A percentile compares a stretch with the other conserved stretches of the same genome.
Conservation (phyloP, 2,329 filamentous ascomycete genomes). For the Leptographium galeiforme region DNA sequence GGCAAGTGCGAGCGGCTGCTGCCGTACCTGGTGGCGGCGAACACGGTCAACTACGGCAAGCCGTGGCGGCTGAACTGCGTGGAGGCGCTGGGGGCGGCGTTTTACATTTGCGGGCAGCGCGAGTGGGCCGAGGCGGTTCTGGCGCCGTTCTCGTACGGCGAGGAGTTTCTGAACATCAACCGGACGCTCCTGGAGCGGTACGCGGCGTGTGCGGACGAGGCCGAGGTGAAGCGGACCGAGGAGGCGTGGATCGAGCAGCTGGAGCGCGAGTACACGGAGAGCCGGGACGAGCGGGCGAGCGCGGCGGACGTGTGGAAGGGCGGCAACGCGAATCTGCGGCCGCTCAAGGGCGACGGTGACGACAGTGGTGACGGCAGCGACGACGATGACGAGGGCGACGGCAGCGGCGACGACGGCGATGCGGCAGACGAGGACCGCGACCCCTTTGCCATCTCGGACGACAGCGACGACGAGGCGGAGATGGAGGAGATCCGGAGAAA, state of each 20-base stretch:
- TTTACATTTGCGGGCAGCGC: slow-evolving; percentile 78
- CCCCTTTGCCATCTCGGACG: slow-evolving; percentile 64
- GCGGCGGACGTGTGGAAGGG: slow-evolving; percentile 78
- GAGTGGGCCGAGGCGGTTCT: slow-evolving; percentile 86
- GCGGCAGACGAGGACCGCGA: slow-evolving; percentile 34
- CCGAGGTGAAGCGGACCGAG: slow-evolving; percentile 70
- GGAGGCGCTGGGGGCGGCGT: slow-evolving; percentile 84
- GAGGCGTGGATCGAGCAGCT: slow-evolving; percentile 80
- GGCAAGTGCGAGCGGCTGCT: slow-evolving; percentile 84
- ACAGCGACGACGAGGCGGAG: slow-evolving; percentile 55
- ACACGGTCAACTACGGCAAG: slow-evolving; percentile 92
- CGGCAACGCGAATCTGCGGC: slow-evolving; percentile 68
- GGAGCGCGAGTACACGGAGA: slow-evolving; percentile 79
- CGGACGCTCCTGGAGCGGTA: slow-evolving; percentile 69
- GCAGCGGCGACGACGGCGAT: slow-evolving; percentile 16
- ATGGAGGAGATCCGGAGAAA: slow-evolving; percentile 88
- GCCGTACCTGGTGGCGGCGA: slow-evolving; percentile 91
- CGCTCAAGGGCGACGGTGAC: slow-evolving; percentile 14
- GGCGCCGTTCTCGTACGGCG: slow-evolving; percentile 75
- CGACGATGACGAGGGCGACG: slow-evolving; percentile 25
- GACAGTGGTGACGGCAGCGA: slow-evolving; percentile 42
- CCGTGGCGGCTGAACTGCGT: slow-evolving; percentile 94
- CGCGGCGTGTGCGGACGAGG: slow-evolving; percentile 69
- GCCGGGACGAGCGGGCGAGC: slow-evolving; percentile 45
- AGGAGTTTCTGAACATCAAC: slow-evolving; percentile 86